A percentile compares a stretch with the other conserved stretches of the same genome.
Conservation (phyloP, 345 rosid species). For the Camelina laxa region DNA sequence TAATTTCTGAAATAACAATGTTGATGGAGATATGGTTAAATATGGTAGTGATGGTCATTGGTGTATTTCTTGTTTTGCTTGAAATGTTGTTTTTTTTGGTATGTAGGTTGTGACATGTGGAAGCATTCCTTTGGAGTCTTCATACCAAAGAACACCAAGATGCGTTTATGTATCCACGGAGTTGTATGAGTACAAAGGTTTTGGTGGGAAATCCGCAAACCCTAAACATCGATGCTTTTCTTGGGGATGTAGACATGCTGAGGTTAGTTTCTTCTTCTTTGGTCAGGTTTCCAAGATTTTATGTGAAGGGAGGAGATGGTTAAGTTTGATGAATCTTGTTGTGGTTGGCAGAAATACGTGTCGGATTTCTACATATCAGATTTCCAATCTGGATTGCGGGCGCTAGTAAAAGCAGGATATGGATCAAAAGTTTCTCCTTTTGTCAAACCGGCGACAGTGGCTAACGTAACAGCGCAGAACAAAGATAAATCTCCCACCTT, state of each 20-base stretch:
- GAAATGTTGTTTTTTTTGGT: background rate
- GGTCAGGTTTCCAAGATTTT: background rate
- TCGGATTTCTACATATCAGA: slow-evolving; percentile 94
- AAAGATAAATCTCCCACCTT: slow-evolving; percentile 75
- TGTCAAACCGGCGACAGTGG: slow-evolving; percentile 75
- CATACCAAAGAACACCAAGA: slow-evolving; percentile 80
- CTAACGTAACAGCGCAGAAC: slow-evolving; percentile 63
- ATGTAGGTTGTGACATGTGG: slow-evolving; percentile 97
- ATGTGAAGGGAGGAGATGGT: background rate
- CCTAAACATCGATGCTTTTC: slow-evolving; percentile 77
- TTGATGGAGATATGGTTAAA: background rate
- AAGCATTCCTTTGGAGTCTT: slow-evolving; percentile 83
- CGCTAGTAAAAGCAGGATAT: slow-evolving; percentile 88
- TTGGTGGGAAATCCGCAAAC: slow-evolving; percentile 78
- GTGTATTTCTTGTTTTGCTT: background rate
- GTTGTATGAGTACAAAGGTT: slow-evolving; percentile 80
- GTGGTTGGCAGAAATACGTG: slow-evolving; percentile 67
- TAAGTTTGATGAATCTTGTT: slow-evolving; percentile 17
- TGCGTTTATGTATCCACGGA: slow-evolving; percentile 90
- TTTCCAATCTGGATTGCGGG: slow-evolving; percentile 90
- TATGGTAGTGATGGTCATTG: background rate
- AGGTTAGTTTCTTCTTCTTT: slow-evolving; percentile 43
- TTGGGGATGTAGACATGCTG: slow-evolving; percentile 89
- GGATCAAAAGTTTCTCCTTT: slow-evolving; percentile 92
- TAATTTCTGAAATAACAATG: slow-evolving; percentile 13